Base-by-base conservation (phyloP, 2,329 filamentous ascomycete genomes). In the Aspergillus candidus region DNA sequence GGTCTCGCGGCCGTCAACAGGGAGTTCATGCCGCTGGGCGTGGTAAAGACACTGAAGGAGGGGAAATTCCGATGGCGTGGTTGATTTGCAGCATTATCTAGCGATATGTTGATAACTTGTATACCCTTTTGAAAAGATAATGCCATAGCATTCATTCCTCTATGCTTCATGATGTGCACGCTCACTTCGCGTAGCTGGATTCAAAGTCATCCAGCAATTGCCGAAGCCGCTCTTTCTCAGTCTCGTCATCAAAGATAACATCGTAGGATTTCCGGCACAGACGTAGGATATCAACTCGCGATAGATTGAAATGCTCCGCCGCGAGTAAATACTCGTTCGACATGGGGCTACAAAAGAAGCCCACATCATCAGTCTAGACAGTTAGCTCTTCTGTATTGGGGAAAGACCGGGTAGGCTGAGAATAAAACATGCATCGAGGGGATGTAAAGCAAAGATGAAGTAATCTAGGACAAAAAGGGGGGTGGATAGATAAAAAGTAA, bases 291-390 rank as follows among this genome's bases (percentile, higher is more conserved):
- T 77, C 70, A 1, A 53, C 44, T 11, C 67, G 62, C 22, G 53
- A 59, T 11, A 93, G 71, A 0, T 66, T 61, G 56, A 93, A 93
- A 59, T 90, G 80, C 52, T 82, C 65, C 1, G 84, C 81, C 3
- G 85, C 84, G 2, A 93, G 76, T 6, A 73, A 69, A 63, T 90
- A 91, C 62, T 94, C 88, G 53, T 88, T 82, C 1, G 85, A 89
- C 4, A 90, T 66, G 0, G 79, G 74, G 57, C 84, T 90, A 39
- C 82, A 83, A 56, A 93, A 93, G 15, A 93, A 80, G 2, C 86
- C 88, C 8, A 91, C 83, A 56, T 93, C 86, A 59, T 93, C 88
- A 1, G 87, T 93, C 84, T 89, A 48, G 34, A 38, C 42, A 32
- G 44, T 56, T 53, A 54, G 58, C 55, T 18, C 36, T 43, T 13